Base-by-base conservation (phyloP, 164 flowering plant species). In the Macadamia tetraphylla region DNA sequence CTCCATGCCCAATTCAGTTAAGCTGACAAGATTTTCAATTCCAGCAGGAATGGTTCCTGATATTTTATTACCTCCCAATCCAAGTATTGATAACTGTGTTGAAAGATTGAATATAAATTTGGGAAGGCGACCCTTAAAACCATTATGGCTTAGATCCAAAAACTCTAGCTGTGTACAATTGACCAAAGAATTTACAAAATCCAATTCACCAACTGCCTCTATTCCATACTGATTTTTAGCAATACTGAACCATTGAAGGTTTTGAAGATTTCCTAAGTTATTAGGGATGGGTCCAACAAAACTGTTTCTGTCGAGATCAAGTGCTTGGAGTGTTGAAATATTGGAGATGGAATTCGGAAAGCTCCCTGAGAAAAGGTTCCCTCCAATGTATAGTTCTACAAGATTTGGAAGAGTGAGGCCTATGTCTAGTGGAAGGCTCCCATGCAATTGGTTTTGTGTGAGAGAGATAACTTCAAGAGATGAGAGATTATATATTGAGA, bases 101-200 rank as follows among this genome's bases (percentile, higher is more conserved):
- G 83, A 83, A 23, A 79, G 77, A 53, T 83, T 81, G 18, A 67
- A 61, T 18, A 78, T 60, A 10, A 69, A 68, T 32, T 5, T 23
- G 1, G 81, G 85, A 42, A 81, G 1, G 3, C 3, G 29, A 11
- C 83, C 85, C 8, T 69, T 64, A 63, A 84, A 76, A 1, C 14
- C 32, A 58, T 82, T 84, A 4, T 13, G 10, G 4, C 23, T 10
- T 15, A 79, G 15, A 3, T 14, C 58, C 48, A 84, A 40, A 0
- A 53, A 42, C 48, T 69, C 23, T 3, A 84, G 42, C 4, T 13
- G 52, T 11, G 70, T 72, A 53, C 81, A 79, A 29, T 84, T 84
- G 9, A 58, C 62, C 55, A 84, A 66, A 10, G 73, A 70, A 29
- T 29, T 9, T 10, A 84, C 17, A 62, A 82, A 81, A 43, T 31